Conservation (phyloP, 495 filamentous ascomycete genomes). For the Podospora sp. region DNA sequence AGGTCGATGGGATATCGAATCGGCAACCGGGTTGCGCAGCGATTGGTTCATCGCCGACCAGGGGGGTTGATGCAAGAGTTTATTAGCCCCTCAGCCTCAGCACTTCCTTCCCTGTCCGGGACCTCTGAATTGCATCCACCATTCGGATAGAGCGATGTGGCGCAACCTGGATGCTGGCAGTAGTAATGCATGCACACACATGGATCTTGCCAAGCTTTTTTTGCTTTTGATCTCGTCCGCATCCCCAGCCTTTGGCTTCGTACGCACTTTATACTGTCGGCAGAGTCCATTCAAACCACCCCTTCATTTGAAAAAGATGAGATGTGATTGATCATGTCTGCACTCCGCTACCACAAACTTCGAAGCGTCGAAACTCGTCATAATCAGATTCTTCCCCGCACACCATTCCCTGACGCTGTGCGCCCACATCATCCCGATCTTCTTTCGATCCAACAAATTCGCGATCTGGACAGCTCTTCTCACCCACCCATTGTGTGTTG, state of each 20-base stretch:
- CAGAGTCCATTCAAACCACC: neutral
- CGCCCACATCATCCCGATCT: neutral
- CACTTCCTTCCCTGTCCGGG: neutral
- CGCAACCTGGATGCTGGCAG: neutral
- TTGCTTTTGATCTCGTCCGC: neutral
- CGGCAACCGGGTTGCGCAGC: neutral
- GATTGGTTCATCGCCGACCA: neutral
- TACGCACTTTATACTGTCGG: neutral
- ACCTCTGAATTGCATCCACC: neutral
- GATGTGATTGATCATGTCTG: neutral
- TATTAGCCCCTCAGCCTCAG: conserved; percentile 1
- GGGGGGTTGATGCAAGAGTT: neutral
- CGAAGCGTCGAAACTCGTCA: neutral
- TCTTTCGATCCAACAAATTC: neutral
- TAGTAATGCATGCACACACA: neutral
- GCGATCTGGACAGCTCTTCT: neutral
- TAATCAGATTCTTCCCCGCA: neutral
- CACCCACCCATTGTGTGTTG: neutral
- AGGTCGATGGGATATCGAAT: neutral
- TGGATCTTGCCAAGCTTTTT: neutral
- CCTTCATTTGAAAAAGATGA: neutral
- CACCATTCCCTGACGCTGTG: neutral
- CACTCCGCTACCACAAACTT: neutral
- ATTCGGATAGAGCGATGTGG: neutral
- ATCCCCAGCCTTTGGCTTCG: neutral